Evolutionary conservation across 257 asterid species (phyloP).

Genomic region (Nicotiana tabacum): DNA sequence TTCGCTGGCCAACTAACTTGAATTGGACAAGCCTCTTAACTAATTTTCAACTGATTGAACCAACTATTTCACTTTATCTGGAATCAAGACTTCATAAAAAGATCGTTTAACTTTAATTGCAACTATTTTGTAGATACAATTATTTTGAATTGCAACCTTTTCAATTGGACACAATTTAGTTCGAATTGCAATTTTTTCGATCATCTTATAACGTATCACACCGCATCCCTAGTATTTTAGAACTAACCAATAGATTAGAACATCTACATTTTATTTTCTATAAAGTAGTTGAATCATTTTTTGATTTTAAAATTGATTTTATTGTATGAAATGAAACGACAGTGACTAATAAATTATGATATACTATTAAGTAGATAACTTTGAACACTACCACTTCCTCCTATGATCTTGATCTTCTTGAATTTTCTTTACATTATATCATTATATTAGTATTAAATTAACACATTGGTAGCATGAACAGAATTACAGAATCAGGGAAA

Average conservation of each 20-base stretch:
- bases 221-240: conserved; percentile 4
- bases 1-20: conserved; percentile 12
- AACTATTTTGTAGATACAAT: too few species aligned
- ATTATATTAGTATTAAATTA: background rate
- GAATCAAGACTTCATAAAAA: too few species aligned
- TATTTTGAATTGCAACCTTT: too few species aligned
- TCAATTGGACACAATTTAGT: too few species aligned
- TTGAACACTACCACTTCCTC: background rate
- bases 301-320: background rate
- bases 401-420: background rate
- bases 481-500: background rate
- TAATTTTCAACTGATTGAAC: background rate
- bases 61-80: too few species aligned
- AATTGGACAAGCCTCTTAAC: conserved; percentile 6
- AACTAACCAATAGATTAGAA: background rate
- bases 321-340: background rate
- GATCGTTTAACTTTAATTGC: too few species aligned
- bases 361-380: background rate
- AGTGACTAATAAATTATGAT: background rate
- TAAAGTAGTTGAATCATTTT: background rate
- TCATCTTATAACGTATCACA: background rate
- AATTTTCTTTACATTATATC: too few species aligned
- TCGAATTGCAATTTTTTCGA: background rate
- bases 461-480: background rate
- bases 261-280: background rate